Percentiles rank a stretch among this genome's conserved stretches.
phyloP scores from a whole-genome alignment of 805 yeast species.

The Metschnikowia amazonensis region DNA sequence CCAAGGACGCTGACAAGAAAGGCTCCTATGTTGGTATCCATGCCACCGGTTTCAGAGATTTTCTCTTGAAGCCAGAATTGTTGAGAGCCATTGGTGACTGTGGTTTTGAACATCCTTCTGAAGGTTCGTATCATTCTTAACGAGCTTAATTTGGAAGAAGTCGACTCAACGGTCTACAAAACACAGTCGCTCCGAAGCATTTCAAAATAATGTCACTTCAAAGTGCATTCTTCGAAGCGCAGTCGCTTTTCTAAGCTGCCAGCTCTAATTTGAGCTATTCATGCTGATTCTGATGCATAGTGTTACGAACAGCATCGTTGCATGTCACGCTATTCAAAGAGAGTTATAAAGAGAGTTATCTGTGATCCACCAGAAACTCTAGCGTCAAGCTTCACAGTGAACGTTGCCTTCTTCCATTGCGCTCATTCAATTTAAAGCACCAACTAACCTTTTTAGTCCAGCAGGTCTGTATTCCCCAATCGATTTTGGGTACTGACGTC shows the following conservation, averaged over 20 bases:
- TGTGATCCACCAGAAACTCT: neutral
- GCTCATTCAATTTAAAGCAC: neutral
- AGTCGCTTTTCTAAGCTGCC: no score
- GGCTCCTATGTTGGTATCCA: constrained; percentile 98
- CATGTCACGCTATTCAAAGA: neutral
- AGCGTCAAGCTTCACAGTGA: neutral
- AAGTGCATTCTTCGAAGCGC: neutral
- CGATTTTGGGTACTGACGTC: constrained; percentile 96
- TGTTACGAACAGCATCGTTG: no score
- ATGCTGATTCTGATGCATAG: no score
- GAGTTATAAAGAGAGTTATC: neutral
- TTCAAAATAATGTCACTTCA: no score
- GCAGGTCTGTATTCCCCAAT: constrained; percentile 97
- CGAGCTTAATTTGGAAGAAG: constrained; percentile 7
- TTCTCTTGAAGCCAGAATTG: constrained; percentile 92
- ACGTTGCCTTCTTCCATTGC: neutral
- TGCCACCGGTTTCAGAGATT: constrained; percentile 98
- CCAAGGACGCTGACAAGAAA: constrained; percentile 72
- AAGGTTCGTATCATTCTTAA: constrained; percentile 62
- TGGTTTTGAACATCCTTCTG: constrained; percentile 99
- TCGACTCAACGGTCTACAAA: neutral
- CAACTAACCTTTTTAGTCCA: constrained; percentile 59
- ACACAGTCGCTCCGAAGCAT: neutral
- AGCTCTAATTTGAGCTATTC: no score
- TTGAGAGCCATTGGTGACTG: constrained; percentile 97